Conservation (phyloP, 805 yeast genomes). For the Vanderwaltozyma tropicalis region DNA sequence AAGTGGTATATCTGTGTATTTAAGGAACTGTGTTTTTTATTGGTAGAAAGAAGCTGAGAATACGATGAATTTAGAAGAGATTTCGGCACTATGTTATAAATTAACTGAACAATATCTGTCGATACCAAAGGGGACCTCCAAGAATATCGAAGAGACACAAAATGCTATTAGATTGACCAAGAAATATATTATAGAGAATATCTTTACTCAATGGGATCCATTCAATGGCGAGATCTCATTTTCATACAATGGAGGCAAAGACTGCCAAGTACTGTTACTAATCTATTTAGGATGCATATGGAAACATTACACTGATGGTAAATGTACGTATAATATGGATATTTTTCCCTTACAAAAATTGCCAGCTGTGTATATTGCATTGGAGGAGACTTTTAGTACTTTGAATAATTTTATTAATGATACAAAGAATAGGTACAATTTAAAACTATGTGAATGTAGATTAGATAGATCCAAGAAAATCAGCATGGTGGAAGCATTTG, state of each 20-base stretch:
- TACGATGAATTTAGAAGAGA: constrained; percentile 9
- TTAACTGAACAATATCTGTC: constrained; percentile 20
- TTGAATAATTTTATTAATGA: constrained; percentile 53
- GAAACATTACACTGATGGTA: constrained; percentile 18
- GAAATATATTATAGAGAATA: constrained; percentile 14
- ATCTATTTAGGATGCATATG: constrained; percentile 49
- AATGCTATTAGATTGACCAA: constrained; percentile 20
- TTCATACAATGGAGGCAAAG: constrained; percentile 94
- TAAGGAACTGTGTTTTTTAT: not conserved
- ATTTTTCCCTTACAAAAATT: constrained; percentile 15
- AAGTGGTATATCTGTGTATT: not conserved
- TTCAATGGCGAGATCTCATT: constrained; percentile 49
- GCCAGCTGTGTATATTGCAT: constrained; percentile 62
- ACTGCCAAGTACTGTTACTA: constrained; percentile 81
- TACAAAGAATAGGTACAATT: constrained; percentile 44
- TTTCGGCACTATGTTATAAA: constrained; percentile 18
- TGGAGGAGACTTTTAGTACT: constrained; percentile 61
- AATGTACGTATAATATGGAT: constrained; percentile 15
- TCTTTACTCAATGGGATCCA: constrained; percentile 25
- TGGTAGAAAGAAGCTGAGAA: not conserved
- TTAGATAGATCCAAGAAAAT: constrained; percentile 18
- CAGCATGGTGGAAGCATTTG: constrained; percentile 59
- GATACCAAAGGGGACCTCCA: constrained; percentile 4
- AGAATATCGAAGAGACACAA: constrained; percentile 20
- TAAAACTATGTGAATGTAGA: constrained; percentile 35